Evolutionary conservation across 176 grass and related monocot genomes (phyloP).

Genomic region (Ampelocalamus luodianensis): DNA sequence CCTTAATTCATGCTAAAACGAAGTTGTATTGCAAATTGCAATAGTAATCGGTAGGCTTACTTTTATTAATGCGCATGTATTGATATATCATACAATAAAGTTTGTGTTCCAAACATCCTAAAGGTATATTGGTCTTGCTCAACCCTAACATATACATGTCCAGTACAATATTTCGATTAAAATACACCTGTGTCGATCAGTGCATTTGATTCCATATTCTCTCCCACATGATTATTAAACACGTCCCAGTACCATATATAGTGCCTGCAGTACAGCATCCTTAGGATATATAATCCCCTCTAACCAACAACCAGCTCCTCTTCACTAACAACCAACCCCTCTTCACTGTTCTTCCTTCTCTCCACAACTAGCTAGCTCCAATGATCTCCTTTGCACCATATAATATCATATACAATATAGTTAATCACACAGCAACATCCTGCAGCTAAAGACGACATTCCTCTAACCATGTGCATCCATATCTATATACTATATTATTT

Average conservation of each 20-base stretch:
- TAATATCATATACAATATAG: slow-evolving; percentile 16
- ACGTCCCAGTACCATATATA: slow-evolving; percentile 27
- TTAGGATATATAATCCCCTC: neutral
- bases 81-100: slow-evolving; percentile 14
- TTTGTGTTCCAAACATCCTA: slow-evolving; percentile 17
- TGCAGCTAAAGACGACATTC: slow-evolving; percentile 51
- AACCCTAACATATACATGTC: slow-evolving; percentile 10
- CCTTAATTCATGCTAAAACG: neutral
- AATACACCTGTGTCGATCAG: slow-evolving; percentile 16
- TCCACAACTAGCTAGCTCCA: neutral
- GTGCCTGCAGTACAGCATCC: slow-evolving; percentile 19
- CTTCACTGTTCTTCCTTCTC: neutral
- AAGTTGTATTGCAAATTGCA: neutral
- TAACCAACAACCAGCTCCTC: neutral
- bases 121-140: slow-evolving; percentile 40
- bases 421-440: slow-evolving; percentile 25
- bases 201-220: slow-evolving; percentile 59
- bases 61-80: neutral
- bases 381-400: slow-evolving; percentile 15
- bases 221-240: slow-evolving; percentile 31
- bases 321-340: neutral
- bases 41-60: neutral
- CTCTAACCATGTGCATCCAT: slow-evolving; percentile 47
- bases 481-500: slow-evolving; percentile 33
- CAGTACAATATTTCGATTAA: slow-evolving; percentile 27